A percentile compares a stretch with the other conserved stretches of the same genome.
Evolutionary conservation across 2,329 filamentous ascomycete species (phyloP).

Genomic region (Ceratocystis albifundus): DNA sequence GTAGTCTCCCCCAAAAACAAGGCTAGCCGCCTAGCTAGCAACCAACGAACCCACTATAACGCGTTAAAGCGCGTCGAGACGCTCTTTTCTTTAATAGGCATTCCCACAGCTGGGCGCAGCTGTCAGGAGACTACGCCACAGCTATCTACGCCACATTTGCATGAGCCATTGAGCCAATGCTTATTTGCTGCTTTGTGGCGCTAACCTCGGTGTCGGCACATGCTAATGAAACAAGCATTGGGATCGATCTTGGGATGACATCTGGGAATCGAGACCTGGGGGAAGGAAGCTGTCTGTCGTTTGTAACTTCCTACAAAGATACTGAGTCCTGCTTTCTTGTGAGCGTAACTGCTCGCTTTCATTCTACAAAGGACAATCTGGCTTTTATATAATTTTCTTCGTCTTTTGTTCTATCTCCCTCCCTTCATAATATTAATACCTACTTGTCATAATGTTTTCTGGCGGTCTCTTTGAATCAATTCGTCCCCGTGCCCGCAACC

Average conservation of each 20-base stretch:
- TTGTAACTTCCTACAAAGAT: neutral
- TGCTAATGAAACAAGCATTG: slow-evolving; percentile 14
- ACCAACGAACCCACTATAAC: neutral
- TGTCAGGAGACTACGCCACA: neutral
- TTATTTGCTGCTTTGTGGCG: slow-evolving; percentile 12
- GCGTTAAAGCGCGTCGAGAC: slow-evolving; percentile 2
- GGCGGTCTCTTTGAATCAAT: slow-evolving; percentile 22
- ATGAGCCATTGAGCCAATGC: neutral
- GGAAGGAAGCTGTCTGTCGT: neutral
- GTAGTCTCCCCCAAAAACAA: slow-evolving; percentile 7
- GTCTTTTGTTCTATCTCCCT: neutral
- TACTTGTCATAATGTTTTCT: slow-evolving; percentile 20
- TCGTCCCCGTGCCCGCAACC: slow-evolving; percentile 34
- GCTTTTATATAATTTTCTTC: neutral
- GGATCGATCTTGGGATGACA: neutral
- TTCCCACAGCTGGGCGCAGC: neutral
- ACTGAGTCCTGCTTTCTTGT: neutral
- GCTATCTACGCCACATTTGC: neutral
- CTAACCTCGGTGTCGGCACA: slow-evolving; percentile 22
- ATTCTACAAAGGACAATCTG: neutral
- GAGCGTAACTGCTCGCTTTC: neutral
- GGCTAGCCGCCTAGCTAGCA: slow-evolving; percentile 1
- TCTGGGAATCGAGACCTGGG: neutral
- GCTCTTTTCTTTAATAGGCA: neutral
- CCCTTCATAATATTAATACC: neutral